Percentiles rank a stretch among this genome's conserved stretches.
phyloP scores from a whole-genome alignment of 495 filamentous ascomycete species.

The Chlorociboria aeruginascens region DNA sequence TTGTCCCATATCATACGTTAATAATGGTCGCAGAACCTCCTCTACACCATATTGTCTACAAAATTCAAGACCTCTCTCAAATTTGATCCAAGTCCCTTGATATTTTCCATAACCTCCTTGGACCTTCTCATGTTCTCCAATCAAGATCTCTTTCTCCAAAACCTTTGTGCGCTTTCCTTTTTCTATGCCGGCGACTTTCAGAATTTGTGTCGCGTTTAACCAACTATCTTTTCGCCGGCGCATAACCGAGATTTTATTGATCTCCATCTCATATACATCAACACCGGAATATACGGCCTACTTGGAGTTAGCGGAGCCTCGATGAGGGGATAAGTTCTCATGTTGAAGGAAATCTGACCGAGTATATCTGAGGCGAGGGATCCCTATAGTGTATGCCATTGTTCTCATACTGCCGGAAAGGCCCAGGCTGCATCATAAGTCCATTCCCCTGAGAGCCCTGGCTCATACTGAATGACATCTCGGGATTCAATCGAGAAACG shows the following conservation, averaged over 20 bases:
- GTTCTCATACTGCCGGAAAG: constrained; percentile 17
- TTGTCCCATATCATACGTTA: constrained; percentile 78
- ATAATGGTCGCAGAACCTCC: constrained; percentile 67
- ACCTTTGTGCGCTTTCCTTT: constrained; percentile 97
- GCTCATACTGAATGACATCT: constrained; percentile 22
- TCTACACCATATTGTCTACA: constrained; percentile 91
- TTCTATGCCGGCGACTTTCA: constrained; percentile 92
- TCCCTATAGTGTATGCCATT: constrained; percentile 33
- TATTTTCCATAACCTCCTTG: constrained; percentile 98
- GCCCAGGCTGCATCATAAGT: constrained; percentile 16
- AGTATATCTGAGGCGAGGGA: constrained; percentile 63
- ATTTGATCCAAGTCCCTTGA: constrained; percentile 96
- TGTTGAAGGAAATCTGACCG: constrained; percentile 34
- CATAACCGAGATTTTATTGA: constrained; percentile 87
- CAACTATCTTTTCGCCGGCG: constrained; percentile 82
- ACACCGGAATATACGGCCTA: constrained; percentile 93
- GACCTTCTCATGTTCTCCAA: constrained; percentile 93
- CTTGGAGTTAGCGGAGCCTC: constrained; percentile 5
- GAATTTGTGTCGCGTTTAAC: constrained; percentile 89
- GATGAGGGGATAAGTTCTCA: neutral
- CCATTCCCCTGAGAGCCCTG: constrained; percentile 16
- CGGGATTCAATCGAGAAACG: constrained; percentile 5
- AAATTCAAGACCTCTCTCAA: constrained; percentile 79
- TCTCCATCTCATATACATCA: constrained; percentile 94
- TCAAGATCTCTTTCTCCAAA: constrained; percentile 92